Base-by-base conservation (phyloP, 2,329 filamentous ascomycete species). In the Trichoderma pleuroti region DNA sequence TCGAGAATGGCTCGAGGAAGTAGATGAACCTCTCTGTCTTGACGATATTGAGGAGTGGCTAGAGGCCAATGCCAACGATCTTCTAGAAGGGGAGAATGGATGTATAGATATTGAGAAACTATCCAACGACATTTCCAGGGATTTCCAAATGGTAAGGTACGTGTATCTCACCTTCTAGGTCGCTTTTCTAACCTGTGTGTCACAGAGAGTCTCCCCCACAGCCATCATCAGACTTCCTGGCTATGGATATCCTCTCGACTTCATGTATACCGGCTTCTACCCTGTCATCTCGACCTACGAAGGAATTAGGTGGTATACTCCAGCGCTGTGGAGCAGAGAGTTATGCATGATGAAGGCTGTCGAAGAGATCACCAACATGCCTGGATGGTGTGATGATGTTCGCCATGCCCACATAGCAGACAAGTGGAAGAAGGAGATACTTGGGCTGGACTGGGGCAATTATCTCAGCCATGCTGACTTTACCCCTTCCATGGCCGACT, bases 361-460 rank as follows among this genome's bases (percentile, higher is more conserved):
- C n/a, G 42, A 21, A 49, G 42, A 21, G 6, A 49, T 49, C 42
- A 49, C 42, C 42, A 49, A 21, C 2, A 12, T 21, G 9, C n/a
- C n/a, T 0, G n/a, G 0, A 0, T 49, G n/a, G 42, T 49, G 42
- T 4, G n/a, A 0, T 0, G 6, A 49, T 10, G n/a, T 49, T 21
- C 42, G 2, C n/a, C 10, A 49, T 12, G 0, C n/a, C 12, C 42
- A 6, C 0, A 49, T 6, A 12, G 6, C n/a, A 6, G 42, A 21
- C n/a, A 12, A 12, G 0, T 49, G 42, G 42, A 49, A 49, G 5
- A 49, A 49, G 7, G 42, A 49, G n/a, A 49, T 49, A 1, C 42
- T 49, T 12, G 42, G 10, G 2, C 5, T 49, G n/a, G 8, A 49
- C 0, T 49, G 42, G 42, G 21, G 1, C 42, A 1, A 49, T 11